Base-by-base conservation (phyloP, 1,284 basidiomycete genomes). In the Ceratobasidium sp. region DNA sequence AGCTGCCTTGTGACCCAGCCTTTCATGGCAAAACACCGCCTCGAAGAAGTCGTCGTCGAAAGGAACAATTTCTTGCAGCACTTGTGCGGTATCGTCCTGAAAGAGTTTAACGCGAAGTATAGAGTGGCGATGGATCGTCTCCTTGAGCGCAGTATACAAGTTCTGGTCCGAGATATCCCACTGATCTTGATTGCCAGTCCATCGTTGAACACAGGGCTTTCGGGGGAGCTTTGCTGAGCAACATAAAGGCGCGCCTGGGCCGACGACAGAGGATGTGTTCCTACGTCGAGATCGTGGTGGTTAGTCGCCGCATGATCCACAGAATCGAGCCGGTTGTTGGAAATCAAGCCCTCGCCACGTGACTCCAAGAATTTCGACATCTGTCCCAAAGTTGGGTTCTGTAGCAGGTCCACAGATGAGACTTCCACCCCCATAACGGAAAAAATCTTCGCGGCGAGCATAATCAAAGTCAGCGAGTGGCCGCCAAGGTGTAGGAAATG, bases 401-500 rank as follows among this genome's bases (percentile, higher is more conserved):
- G 53, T n/a, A 55, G 23, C 53, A 55, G 23, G 9, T 55, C 53
- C 20, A 55, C n/a, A 15, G 53, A 20, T 2, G 53, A 55, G 9
- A 55, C 53, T 2, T 20, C 3, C 53, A 55, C 53, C 23, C 53
- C 53, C 20, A 23, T n/a, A n/a, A 9, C 53, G 9, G 53, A 55
- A 55, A 7, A 18, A 23, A 70, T 70, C 68, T 70, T 70, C 7
- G 68, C 51, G 3, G 33, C 68, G 6, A 70, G 68, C 28, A 33
- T 40, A n/a, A 70, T 70, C 39, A 70, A 26, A 1, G 68, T 70
- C 15, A 70, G 26, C 6, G 68, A 70, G 39, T 70, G 68, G 20
- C 68, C 68, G 53, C 68, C 68, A 6, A 70, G 68, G n/a, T 44
- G 68, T 13, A 70, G n/a, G n/a, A 70, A 56, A 23, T 70, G 51